Evolutionary conservation across 805 yeast genomes (phyloP).

Genomic region (Isabelozyma rhagii): DNA sequence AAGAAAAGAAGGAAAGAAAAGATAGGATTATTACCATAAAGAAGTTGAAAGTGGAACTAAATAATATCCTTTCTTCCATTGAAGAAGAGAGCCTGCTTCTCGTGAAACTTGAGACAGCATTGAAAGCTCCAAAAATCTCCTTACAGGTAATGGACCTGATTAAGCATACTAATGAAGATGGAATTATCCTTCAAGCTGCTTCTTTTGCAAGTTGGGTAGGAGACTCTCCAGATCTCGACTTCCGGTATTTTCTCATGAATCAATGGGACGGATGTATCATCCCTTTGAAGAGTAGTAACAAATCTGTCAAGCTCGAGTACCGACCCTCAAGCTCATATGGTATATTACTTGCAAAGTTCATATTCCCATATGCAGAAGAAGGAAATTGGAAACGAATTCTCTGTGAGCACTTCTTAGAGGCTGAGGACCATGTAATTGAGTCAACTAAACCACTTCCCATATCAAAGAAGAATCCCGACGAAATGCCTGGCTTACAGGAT

Average conservation of each 20-base stretch:
- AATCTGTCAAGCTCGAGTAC: not conserved
- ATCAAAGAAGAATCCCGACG: not conserved
- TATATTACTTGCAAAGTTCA: not conserved
- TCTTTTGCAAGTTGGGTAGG: not conserved
- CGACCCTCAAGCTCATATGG: not conserved
- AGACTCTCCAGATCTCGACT: conserved; percentile 1
- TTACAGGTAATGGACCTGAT: not conserved
- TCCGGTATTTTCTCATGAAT: not conserved
- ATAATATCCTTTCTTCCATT: not conserved
- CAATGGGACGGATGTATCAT: not conserved
- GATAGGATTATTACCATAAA: not conserved
- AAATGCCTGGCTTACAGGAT: not conserved
- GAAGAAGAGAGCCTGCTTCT: not conserved
- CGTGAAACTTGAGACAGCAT: not conserved
- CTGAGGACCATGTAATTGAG: not conserved
- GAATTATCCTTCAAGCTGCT: not conserved
- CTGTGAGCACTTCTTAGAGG: not conserved
- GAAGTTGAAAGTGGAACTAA: not conserved
- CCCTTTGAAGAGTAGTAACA: not conserved
- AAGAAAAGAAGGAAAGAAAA: not conserved
- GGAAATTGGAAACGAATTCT: not conserved
- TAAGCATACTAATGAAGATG: not conserved
- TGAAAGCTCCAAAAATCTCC: not conserved
- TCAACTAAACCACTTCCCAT: not conserved
- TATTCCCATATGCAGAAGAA: not conserved